Percentiles rank a stretch among this genome's conserved stretches.
Evolutionary conservation across 306 rosid genomes (phyloP).

Genomic region (Albizia julibrissin): DNA sequence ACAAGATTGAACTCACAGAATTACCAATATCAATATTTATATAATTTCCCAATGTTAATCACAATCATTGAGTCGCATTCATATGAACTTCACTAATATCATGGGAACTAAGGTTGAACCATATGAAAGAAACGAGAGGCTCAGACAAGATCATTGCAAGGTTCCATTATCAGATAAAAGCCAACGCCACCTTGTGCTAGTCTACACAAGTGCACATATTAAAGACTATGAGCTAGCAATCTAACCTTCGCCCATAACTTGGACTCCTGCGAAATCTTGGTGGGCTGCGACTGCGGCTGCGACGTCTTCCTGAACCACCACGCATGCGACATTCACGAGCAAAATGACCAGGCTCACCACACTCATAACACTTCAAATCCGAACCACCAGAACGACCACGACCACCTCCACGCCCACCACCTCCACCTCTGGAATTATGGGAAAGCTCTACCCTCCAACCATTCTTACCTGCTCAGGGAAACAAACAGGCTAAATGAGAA

Average conservation of each 20-base stretch:
- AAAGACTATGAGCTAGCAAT: background rate
- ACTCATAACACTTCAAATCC: conserved; percentile 95
- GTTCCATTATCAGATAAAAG: background rate
- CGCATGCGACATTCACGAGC: conserved; percentile 95
- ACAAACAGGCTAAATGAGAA: background rate
- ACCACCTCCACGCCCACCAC: conserved; percentile 51
- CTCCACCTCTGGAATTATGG: conserved; percentile 91
- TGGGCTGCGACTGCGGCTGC: conserved; percentile 95
- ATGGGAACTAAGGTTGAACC: background rate
- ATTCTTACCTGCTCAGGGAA: conserved; percentile 73
- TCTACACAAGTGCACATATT: background rate
- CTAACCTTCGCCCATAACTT: conserved; percentile 93
- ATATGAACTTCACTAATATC: background rate
- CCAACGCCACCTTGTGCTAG: background rate
- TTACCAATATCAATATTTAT: background rate
- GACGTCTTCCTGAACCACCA: conserved; percentile 92
- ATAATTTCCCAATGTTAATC: background rate
- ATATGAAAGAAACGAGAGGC: background rate
- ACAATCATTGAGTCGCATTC: background rate
- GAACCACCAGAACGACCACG: conserved; percentile 95
- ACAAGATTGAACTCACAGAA: background rate
- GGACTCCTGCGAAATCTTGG: conserved; percentile 94
- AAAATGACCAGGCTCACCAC: conserved; percentile 99
- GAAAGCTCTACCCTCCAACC: conserved; percentile 99
- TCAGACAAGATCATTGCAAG: background rate